Evolutionary conservation across 805 yeast species (phyloP), one percentile per base, ranked within the genome.

Genomic region (Debaryomyces maramus): DNA sequence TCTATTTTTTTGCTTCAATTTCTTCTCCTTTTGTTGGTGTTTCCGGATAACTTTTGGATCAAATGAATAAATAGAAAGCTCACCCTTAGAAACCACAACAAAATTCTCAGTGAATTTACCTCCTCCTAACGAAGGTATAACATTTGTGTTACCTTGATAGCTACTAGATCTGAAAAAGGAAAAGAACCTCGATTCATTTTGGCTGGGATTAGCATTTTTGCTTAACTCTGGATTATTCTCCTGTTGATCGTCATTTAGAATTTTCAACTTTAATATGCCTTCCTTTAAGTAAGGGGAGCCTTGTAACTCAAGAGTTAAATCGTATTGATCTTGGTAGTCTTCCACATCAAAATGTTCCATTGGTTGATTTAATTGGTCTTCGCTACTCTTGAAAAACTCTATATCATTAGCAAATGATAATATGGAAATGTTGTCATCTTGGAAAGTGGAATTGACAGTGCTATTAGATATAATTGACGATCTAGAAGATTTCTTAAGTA

Each of bases 231-330:
- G 15, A 22, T 43, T 45, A 36, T 50, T 51, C 48, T 69, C 73
- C 17, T 60, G 60, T 49, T 56, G 59, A 48, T 66, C 73, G 52
- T 68, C 61, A 45, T 67, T 60, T 39, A 58, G 47, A 19, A 67
- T 59, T 42, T 59, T 62, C 50, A 67, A 58, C 46, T 75, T 69
- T 48, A 81, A 65, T 26, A 85, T 52, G 1, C 93, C 91, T 61
- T 85, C 91, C 54, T 85, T 82, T 41, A 81, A 72, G 79, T 87
- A 85, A 1, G 93, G 91, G 0, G 90, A 80, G 1, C 91, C 91
- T 38, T 73, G 73, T 33, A 80, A 65, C 52, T 82, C 89, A 41
- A 83, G 65, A 27, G 76, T 77, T 47, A 77, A 70, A 57, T 83
- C 88, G 42, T 71, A 73, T 22, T 72, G 72, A 47, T 67, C 76